Base-by-base conservation (phyloP, 108 stramenopile species). In the Conticribra guillardii region DNA sequence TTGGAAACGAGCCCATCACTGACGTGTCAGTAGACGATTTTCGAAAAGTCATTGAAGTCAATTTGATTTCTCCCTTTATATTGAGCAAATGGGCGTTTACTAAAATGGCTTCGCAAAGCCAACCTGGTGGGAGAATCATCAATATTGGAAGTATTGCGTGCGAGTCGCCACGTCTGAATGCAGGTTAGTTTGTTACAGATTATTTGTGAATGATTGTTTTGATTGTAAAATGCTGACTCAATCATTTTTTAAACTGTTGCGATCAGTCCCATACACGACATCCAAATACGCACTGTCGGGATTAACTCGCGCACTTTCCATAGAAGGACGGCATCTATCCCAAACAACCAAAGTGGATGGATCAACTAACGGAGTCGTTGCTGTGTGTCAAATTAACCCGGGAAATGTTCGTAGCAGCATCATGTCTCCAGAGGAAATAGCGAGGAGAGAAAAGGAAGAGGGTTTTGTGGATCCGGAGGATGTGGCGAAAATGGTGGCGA, bases 401-500 rank as follows among this genome's bases (percentile, higher is more conserved):
- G 79, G 79, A 30, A 80, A 80, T 56, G 79, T 80, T n/a, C 51
- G 60, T 14, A 80, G 73, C 67, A 46, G 37, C 19, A 73, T 80
- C 56, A 74, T 80, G 79, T 70, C 79, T 0, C 33, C 47, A 7
- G 69, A 80, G 49, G 74, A 75, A 49, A 58, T 58, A 15, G 74
- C 57, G 14, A 29, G 74, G 8, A 50, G 79, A 45, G 67, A 69
- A 27, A 62, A 44, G 45, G 74, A 75, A 14, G 79, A 80, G 29
- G 79, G 79, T 8, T 75, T 80, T 64, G 69, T 80, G 11, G 79
- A 80, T 22, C 69, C 69, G 11, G 61, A 80, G 63, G 79, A 75
- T 30, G 49, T 80, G 33, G 79, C 60, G 2, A 60, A 52, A 21
- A 60, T 54, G 47, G 74, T 80, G 37, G 79, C 67, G 23, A 63